phyloP scores from a whole-genome alignment of 306 rosid genomes.

The Cercis canadensis region DNA sequence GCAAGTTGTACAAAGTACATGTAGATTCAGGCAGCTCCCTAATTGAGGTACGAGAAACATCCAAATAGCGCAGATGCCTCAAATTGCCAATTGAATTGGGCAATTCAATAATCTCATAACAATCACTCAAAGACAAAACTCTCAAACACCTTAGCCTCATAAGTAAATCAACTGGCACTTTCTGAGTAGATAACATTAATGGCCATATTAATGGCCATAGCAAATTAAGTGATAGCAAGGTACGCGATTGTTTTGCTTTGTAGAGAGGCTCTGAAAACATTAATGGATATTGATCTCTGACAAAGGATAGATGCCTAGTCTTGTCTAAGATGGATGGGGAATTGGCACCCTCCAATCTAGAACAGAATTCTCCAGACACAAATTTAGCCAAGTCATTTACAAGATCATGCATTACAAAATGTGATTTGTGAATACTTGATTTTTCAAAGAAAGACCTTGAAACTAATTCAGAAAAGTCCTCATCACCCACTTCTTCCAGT shows the following conservation, averaged over 20 bases:
- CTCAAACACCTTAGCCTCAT: neutral
- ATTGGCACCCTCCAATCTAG: slow-evolving; percentile 16
- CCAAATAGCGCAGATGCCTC: slow-evolving; percentile 29
- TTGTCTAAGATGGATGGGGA: no score
- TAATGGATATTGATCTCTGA: no score
- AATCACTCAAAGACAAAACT: neutral
- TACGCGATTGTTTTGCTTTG: neutral
- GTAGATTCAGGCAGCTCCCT: neutral
- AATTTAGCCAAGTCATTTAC: slow-evolving; percentile 37
- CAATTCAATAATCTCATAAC: neutral
- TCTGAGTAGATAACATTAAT: neutral
- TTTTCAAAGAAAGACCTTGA: slow-evolving; percentile 41
- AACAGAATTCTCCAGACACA: slow-evolving; percentile 29
- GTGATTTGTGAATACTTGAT: neutral
- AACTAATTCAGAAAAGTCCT: slow-evolving; percentile 30
- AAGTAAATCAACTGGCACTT: neutral
- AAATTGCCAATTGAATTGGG: neutral
- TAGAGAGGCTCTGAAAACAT: neutral
- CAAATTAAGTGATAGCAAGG: neutral
- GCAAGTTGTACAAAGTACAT: slow-evolving; percentile 12
- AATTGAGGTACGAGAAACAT: neutral
- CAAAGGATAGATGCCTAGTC: no score
- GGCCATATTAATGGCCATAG: no score
- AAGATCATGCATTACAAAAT: slow-evolving; percentile 38
- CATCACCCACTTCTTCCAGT: slow-evolving; percentile 33